Conservation (phyloP, 108 stramenopile species). For the Conticribra guillardii region DNA sequence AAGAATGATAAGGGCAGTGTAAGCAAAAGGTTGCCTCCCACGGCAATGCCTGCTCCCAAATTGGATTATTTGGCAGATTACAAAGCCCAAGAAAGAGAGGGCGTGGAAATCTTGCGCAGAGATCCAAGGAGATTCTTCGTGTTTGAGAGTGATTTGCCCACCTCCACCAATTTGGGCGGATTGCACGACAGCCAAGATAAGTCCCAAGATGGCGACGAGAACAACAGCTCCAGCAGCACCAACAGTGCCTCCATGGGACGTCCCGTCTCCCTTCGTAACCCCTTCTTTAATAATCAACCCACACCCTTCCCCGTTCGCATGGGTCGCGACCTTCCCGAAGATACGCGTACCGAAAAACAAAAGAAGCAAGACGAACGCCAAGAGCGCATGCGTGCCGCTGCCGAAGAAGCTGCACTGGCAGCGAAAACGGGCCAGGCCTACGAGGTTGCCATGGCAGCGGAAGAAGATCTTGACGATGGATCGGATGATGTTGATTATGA, state of each 20-base stretch:
- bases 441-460: conserved; percentile 57
- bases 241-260: conserved; percentile 60
- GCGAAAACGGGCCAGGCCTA: conserved; percentile 42
- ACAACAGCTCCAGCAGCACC: conserved; percentile 2
- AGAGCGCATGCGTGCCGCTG: conserved; percentile 73
- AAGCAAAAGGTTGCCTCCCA: conserved; percentile 35
- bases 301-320: conserved; percentile 67
- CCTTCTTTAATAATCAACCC: conserved; percentile 54
- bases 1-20: conserved; percentile 9
- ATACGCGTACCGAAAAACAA: conserved; percentile 78
- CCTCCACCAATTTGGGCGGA: conserved; percentile 13
- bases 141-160: conserved; percentile 62
- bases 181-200: conserved; percentile 13
- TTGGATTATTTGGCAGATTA: conserved; percentile 69
- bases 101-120: conserved; percentile 65
- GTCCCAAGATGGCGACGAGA: conserved; percentile 14
- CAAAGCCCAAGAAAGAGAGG: conserved; percentile 81
- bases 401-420: conserved; percentile 56
- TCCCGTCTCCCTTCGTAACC: conserved; percentile 73
- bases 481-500: conserved; percentile 58
- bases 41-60: conserved; percentile 68
- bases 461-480: conserved; percentile 52
- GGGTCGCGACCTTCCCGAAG: conserved; percentile 70
- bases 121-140: conserved; percentile 84
- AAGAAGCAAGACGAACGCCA: conserved; percentile 86